These are phyloP conservation scores for Angophora floribunda DNA, from an alignment of 345 rosid genomes.

Conservation along the genomic window DNA sequence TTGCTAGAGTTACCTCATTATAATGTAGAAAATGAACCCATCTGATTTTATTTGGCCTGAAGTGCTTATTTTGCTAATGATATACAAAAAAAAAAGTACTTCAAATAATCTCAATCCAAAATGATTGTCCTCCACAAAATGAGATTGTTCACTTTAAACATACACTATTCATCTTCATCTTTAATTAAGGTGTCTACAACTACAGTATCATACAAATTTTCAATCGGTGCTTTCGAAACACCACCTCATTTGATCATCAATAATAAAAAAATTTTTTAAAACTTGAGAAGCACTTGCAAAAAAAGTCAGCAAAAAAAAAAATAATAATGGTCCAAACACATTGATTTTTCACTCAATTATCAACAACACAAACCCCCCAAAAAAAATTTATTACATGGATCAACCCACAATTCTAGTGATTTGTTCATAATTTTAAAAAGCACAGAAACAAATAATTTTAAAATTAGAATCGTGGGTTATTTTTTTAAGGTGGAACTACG, in stretches of 20 bases:
- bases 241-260: not conserved
- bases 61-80: not conserved
- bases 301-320: too few species aligned
- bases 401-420: not conserved
- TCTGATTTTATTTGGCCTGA: not conserved
- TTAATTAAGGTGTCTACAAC: not conserved
- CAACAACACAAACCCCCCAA: not conserved
- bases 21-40: not conserved
- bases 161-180: not conserved
- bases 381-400: not conserved
- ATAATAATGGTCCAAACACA: not conserved
- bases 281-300: too few species aligned
- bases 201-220: not conserved
- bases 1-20: not conserved
- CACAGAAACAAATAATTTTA: not conserved
- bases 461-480: not conserved
- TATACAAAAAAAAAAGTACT: not conserved
- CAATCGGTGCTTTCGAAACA: not conserved
- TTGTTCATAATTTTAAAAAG: not conserved
- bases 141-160: not conserved
- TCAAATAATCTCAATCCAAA: not conserved
- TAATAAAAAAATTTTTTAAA: too few species aligned
- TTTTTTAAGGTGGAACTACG: not conserved
- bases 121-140: not conserved
- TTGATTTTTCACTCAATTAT: not conserved